These are phyloP conservation scores for Clavispora vitiphila DNA, from an alignment of 805 yeast species.

Conservation along the genomic window DNA sequence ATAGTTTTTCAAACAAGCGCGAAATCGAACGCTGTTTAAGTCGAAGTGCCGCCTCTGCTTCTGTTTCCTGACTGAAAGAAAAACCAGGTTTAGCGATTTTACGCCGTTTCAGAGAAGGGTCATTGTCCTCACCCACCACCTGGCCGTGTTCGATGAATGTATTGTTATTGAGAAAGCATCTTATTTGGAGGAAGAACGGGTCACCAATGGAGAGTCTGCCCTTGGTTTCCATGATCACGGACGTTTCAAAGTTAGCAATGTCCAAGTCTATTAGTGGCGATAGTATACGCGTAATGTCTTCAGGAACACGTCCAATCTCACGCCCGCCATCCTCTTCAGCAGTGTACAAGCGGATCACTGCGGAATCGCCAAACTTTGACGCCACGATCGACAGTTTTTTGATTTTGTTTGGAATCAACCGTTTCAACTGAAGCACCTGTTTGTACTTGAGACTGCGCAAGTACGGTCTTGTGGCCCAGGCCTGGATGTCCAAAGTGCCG, in stretches of 20 bases:
- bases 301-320: slow-evolving; percentile 76
- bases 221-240: slow-evolving; percentile 54
- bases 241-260: slow-evolving; percentile 51
- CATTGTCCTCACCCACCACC: slow-evolving; percentile 5
- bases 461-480: slow-evolving; percentile 71
- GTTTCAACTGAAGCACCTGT: slow-evolving; percentile 36
- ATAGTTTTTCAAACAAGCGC: slow-evolving; percentile 49
- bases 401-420: slow-evolving; percentile 25
- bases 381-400: slow-evolving; percentile 13
- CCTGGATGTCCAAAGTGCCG: slow-evolving; percentile 56
- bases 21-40: slow-evolving; percentile 53
- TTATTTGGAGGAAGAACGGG: slow-evolving; percentile 62
- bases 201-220: slow-evolving; percentile 66
- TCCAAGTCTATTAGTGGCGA: slow-evolving; percentile 58
- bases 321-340: slow-evolving; percentile 23
- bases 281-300: slow-evolving; percentile 59
- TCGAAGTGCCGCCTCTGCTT: slow-evolving; percentile 46
- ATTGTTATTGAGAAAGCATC: slow-evolving; percentile 49
- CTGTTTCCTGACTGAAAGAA: slow-evolving; percentile 41
- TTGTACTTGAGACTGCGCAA: slow-evolving; percentile 42
- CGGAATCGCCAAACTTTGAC: slow-evolving; percentile 21
- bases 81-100: slow-evolving; percentile 14
- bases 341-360: slow-evolving; percentile 32
- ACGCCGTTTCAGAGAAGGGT: slow-evolving; percentile 16
- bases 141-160: slow-evolving; percentile 24